phyloP scores from a whole-genome alignment of 148 eudicot genomes.

The Rhododendron simsii region DNA sequence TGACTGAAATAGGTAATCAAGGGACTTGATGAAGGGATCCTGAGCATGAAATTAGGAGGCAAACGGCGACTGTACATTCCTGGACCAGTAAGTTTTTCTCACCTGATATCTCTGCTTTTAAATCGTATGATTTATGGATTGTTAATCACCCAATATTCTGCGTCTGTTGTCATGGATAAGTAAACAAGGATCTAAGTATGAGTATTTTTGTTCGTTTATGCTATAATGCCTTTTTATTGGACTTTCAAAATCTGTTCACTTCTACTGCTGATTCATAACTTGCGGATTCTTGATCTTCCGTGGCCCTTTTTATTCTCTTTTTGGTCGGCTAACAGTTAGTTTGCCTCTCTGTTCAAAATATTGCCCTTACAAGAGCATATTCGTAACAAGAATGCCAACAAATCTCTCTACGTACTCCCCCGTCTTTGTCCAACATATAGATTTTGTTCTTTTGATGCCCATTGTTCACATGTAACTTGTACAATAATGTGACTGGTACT shows the following conservation, averaged over 20 bases:
- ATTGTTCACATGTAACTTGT: neutral
- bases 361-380: neutral
- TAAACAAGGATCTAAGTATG: no score
- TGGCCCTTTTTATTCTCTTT: neutral
- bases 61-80: constrained; percentile 90
- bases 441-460: neutral
- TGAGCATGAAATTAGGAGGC: constrained; percentile 93
- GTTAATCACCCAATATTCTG: neutral
- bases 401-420: neutral
- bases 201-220: neutral
- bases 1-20: constrained; percentile 63
- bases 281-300: neutral
- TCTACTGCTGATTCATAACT: neutral
- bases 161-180: neutral
- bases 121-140: neutral
- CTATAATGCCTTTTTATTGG: neutral
- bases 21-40: constrained; percentile 96
- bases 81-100: constrained; percentile 67
- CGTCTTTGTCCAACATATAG: neutral
- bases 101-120: neutral
- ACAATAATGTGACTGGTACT: neutral
- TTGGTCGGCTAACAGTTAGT: neutral
- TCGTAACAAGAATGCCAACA: neutral
- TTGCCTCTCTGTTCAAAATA: neutral
- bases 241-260: neutral